phyloP scores from a whole-genome alignment of 2,329 filamentous ascomycete species.

The Paecilomyces dactylethromorphus region DNA sequence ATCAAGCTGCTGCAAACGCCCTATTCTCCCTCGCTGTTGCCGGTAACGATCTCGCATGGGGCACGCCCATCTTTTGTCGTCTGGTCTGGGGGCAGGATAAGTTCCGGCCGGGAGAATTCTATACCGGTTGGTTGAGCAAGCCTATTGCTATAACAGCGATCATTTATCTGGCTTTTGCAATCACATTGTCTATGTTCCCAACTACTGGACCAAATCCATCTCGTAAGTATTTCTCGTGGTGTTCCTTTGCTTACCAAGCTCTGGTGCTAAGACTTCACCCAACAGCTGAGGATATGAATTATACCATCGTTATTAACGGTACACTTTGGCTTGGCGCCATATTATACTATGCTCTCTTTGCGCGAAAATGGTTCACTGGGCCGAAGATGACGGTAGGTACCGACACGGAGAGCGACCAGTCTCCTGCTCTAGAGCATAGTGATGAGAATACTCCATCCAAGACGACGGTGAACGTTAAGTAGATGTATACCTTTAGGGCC shows the following conservation, averaged over 20 bases:
- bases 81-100: conserved; percentile 52
- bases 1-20: conserved; percentile 50
- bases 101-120: conserved; percentile 54
- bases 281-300: conserved; percentile 52
- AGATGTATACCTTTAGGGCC: not conserved
- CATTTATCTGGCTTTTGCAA: conserved; percentile 50
- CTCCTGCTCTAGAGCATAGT: not conserved
- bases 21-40: conserved; percentile 56
- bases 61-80: conserved; percentile 52
- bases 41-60: conserved; percentile 57
- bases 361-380: conserved; percentile 54
- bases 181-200: conserved; percentile 55
- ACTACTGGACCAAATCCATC: conserved; percentile 48
- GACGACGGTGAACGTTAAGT: not conserved
- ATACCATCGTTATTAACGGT: conserved; percentile 56
- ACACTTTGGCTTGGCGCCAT: conserved; percentile 53
- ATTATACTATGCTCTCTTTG: conserved; percentile 51
- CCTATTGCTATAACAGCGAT: conserved; percentile 50
- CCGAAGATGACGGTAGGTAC: conserved; percentile 52
- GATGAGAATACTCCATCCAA: not conserved
- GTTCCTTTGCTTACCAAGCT: conserved; percentile 1
- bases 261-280: not conserved
- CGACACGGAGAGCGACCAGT: not conserved
- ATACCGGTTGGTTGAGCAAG: conserved; percentile 49
- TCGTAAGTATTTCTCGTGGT: conserved; percentile 20